Evolutionary conservation across 2,329 filamentous ascomycete genomes (phyloP).

Genomic region (Arthrocladium fulminans): DNA sequence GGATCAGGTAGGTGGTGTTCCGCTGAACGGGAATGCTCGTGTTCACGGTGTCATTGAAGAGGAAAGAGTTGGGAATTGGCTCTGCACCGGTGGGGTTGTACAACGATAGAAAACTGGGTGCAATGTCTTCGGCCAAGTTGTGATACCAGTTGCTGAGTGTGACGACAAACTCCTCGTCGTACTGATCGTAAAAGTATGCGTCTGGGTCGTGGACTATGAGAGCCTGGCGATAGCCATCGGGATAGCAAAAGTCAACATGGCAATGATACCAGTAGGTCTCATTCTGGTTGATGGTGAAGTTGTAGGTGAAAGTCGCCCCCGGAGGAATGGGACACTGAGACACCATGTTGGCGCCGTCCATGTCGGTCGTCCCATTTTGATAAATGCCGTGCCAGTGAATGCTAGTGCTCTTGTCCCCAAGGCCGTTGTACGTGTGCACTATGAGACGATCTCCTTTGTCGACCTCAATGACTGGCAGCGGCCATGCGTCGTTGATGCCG

Average conservation of each 20-base stretch:
- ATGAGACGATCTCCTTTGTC: constrained; percentile 64
- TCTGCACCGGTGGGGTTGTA: constrained; percentile 42
- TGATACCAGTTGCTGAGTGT: constrained; percentile 70
- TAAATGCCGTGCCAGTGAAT: constrained; percentile 72
- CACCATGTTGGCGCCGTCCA: constrained; percentile 63
- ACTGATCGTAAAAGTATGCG: constrained; percentile 44
- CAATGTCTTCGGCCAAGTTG: constrained; percentile 49
- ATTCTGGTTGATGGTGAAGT: constrained; percentile 51
- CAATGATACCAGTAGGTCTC: constrained; percentile 60
- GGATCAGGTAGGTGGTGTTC: constrained; percentile 64
- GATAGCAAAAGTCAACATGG: constrained; percentile 54
- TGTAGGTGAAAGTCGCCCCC: constrained; percentile 55
- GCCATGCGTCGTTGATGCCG: constrained; percentile 66
- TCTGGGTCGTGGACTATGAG: constrained; percentile 54
- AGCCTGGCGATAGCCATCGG: constrained; percentile 59
- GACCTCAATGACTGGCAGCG: constrained; percentile 61
- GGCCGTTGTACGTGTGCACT: constrained; percentile 60
- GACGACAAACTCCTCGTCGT: constrained; percentile 53
- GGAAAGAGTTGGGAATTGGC: constrained; percentile 55
- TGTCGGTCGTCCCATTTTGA: constrained; percentile 64
- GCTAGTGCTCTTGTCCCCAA: constrained; percentile 55
- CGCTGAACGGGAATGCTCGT: constrained; percentile 51
- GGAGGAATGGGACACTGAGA: constrained; percentile 61
- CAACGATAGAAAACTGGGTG: constrained; percentile 23
- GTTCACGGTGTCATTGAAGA: constrained; percentile 61